These are phyloP conservation scores for Tremella yokohamensis DNA, from an alignment of 768 basidiomycete species.

Conservation along the genomic window DNA sequence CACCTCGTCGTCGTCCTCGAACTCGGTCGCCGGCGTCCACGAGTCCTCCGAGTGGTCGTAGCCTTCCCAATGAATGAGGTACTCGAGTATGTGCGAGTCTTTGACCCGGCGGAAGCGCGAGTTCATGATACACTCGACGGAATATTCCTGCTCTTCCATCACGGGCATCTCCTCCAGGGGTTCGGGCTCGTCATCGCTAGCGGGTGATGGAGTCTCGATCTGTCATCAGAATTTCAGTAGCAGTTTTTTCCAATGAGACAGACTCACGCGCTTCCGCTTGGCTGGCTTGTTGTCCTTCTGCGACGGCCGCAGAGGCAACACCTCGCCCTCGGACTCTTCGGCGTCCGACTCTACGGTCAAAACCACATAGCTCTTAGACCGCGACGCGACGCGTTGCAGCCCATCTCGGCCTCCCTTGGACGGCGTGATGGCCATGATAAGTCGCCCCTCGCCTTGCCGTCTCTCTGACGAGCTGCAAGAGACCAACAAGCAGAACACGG, in stretches of 20 bases:
- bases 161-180: not conserved
- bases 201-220: conserved; percentile 4
- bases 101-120: conserved; percentile 23
- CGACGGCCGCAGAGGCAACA: conserved; percentile 4
- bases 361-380: conserved; percentile 24
- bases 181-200: conserved; percentile 14
- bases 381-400: conserved; percentile 21
- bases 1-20: conserved; percentile 40
- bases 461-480: not conserved
- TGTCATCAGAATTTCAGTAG: not conserved
- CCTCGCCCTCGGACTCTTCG: conserved; percentile 12
- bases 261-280: conserved; percentile 27
- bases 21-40: conserved; percentile 35
- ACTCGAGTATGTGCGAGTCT: conserved; percentile 25
- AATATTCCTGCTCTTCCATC: conserved; percentile 36
- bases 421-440: too few species aligned
- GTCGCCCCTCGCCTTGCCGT: too few species aligned
- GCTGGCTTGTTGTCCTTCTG: conserved; percentile 4
- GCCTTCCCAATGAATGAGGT: conserved; percentile 33
- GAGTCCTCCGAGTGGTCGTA: conserved; percentile 29
- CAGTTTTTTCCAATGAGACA: not conserved
- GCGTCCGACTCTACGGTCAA: conserved; percentile 29
- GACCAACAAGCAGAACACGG: not conserved
- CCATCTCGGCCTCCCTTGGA: conserved; percentile 1
- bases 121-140: conserved; percentile 40